phyloP scores from a whole-genome alignment of 148 eudicot genomes.

The Arbutus unedo region DNA sequence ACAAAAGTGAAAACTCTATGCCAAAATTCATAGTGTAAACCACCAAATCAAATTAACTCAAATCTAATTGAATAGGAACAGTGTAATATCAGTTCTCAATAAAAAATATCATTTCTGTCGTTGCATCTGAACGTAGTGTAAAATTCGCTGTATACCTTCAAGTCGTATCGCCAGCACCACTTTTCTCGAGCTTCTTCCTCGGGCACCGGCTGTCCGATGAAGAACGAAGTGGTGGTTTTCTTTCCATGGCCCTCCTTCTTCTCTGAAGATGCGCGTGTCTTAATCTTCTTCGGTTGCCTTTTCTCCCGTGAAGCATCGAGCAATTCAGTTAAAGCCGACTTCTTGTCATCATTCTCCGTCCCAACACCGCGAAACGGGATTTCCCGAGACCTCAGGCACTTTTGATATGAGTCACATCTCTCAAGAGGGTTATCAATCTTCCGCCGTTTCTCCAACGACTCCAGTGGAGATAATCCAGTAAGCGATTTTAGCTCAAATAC shows the following conservation, averaged over 20 bases:
- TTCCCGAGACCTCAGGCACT: constrained; percentile 31
- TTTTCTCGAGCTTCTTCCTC: constrained; percentile 67
- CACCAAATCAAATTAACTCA: not conserved
- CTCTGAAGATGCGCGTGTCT: constrained; percentile 10
- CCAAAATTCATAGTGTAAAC: not conserved
- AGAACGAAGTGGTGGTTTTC: constrained; percentile 25
- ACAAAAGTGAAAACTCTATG: not conserved
- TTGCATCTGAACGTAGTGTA: not conserved
- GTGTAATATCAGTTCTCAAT: not conserved
- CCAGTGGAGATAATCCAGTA: not conserved
- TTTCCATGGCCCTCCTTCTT: constrained; percentile 5
- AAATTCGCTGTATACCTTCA: constrained; percentile 47
- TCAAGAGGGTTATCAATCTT: not conserved
- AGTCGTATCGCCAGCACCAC: constrained; percentile 82
- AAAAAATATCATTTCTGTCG: not conserved
- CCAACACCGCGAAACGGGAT: constrained; percentile 4
- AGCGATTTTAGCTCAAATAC: not conserved
- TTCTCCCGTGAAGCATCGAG: not conserved
- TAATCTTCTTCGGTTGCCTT: not conserved
- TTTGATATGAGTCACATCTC: not conserved
- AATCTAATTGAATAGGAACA: not conserved
- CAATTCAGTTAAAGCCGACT: not conserved
- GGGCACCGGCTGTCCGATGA: constrained; percentile 64
- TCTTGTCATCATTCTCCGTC: constrained; percentile 13
- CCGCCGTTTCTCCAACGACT: not conserved